Base-by-base conservation (phyloP, 108 stramenopile species). In the Cyclotella atomus region DNA sequence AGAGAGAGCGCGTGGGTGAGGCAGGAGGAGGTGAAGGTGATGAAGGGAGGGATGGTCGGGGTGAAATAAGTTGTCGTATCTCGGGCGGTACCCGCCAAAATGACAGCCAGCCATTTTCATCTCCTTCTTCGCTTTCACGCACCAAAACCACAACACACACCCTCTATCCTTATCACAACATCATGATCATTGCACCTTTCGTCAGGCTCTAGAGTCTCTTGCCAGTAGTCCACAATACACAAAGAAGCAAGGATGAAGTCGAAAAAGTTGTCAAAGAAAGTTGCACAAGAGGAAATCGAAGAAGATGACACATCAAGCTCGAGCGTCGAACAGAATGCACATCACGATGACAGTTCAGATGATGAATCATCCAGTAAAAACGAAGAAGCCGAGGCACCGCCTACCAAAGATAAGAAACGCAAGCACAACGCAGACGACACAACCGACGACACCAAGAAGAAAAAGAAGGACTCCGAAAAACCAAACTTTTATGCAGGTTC, bases 401-500 rank as follows among this genome's bases (percentile, higher is more conserved):
- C 7, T 28, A 29, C 23, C 8, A n/a, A n/a, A n/a, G n/a, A n/a
- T n/a, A 60, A 38, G 19, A 38, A 60, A 60, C 33, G 59, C 36
- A 60, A 38, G n/a, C 33, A 36, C 35, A 60, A 10, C 36, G 36
- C 55, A 4, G 29, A 36, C 36, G 34, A 60, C 36, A 38, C 6
- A 6, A 46, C 24, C 43, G 8, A 20, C 9, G 9, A 29, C 3
- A 55, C 4, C 24, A 4, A 4, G 28, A 28, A 55, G 27, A 55
- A 55, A 16, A 55, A 55, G 54, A 28, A 25, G 5, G 16, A 4
- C 27, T 6, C 24, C 24, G 64, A 64, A n/a, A 76, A 85, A 63
- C 77, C 83, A 19, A 83, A 83, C 60, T 81, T 83, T 38, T 81
- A 74, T 19, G 50, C 71, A 9, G 70, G 77, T 57, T 66, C 85